Evolutionary conservation across 495 filamentous ascomycete genomes (phyloP), one percentile per base, ranked within the genome.

Genomic region (Sphaerosporella brunnea): DNA sequence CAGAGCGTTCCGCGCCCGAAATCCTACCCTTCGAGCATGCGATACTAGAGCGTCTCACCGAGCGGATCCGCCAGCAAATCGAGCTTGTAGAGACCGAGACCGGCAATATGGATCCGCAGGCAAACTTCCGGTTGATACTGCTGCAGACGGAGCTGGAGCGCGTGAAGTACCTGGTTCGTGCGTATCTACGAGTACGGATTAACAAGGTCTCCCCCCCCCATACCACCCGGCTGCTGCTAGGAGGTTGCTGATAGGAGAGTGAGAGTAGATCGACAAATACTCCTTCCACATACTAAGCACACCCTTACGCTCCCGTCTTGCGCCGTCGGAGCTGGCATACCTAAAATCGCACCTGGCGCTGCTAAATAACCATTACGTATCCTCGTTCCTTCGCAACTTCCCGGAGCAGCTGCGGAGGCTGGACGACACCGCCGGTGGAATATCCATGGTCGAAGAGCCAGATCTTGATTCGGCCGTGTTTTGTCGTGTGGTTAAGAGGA

Each of bases 121-220:
- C 82, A 47, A 94, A 92, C 63, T 92, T 97, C 61, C 74, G 72
- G 52, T 79, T 96, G 53, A 92, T 95, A 38, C 79, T 97, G 51
- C 77, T 95, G 47, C 90, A 97, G 68, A 96, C 92, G 21, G 90
- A 97, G 68, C 76, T 96, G 41, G 82, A 93, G 63, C 70, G 90
- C 32, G 88, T 80, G 63, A 93, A 93, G 68, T 96, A 80, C 60
- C 69, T 96, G 28, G 70, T 95, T 28, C 76, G 90, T 48, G 80
- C 77, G n/a, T 79, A 84, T 50, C 69, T 96, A 35, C 73, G 90
- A 39, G 74, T 80, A n/a, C 70, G 90, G 23, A 77, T 97, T 34
- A 72, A 84, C 16, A 97, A 97, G 67, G 78, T 66, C 59, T 45
- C 44, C 21, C 10, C 18, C 28, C 13, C 5, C 28, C 28, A 32